Evolutionary conservation across 441 rosid genomes (phyloP), one percentile per base, ranked within the genome.

Genomic region (Corymbia calophylla): DNA sequence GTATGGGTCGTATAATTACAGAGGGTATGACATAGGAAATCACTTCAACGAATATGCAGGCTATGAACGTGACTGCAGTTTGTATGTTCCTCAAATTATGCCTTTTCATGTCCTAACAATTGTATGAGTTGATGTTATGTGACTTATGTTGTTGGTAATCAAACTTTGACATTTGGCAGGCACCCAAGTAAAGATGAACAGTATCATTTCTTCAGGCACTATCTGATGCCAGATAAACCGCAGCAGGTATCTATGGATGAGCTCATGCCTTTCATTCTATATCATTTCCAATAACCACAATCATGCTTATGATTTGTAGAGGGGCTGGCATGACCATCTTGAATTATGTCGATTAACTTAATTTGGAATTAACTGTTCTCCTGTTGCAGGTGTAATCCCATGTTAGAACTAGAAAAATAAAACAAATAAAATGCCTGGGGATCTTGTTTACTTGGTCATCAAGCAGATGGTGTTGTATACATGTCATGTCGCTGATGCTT

Each of bases 31-130:
- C 93, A 96, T 98, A 35, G 99, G 98, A 89, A 97, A 97, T 91
- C 99, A 97, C 95, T 97, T 98, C 97, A 96, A 94, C 86, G 99
- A 97, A 94, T 98, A 96, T 88, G 99, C 97, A 82, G 99, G 98
- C 93, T 97, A 97, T 90, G 99, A 98, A 91, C 97, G 99, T 89
- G 98, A 98, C 93, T 98, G 95, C 93, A 94, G 92, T 93, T 89
- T 95, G 99, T 98, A 95, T 35, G 97, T 90, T 87, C 89, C 86
- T 70, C 86, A 44, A 86, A 49, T 56, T 55, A 17, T 54, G 66
- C 44, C 88, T 86, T 35, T 19, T 21, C 88, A 44, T 77, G 84
- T 77, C 51, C 48, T 77, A 6, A 23, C 84, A 44, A 77, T 86
- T 17, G 68, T 21, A 17, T 35, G 51, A 54, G 48, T 86, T 56